These are phyloP conservation scores for Blastobotrys ciferrii DNA, from an alignment of 1,139 yeast species.

Conservation along the genomic window DNA sequence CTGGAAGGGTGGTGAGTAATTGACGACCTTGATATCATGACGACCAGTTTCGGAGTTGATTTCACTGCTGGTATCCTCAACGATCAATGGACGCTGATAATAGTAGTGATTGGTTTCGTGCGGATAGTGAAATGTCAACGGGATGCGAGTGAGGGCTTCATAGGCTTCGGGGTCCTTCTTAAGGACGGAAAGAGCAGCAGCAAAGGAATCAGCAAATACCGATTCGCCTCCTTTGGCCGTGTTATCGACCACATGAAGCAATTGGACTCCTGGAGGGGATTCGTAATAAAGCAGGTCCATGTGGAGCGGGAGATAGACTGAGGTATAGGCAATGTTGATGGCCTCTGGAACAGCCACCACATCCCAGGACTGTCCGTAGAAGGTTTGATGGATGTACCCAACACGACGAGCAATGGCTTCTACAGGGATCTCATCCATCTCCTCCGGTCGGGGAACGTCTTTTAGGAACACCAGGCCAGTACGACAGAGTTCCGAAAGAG, in stretches of 20 bases:
- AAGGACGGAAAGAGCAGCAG: slow-evolving; percentile 58
- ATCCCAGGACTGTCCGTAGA: slow-evolving; percentile 73
- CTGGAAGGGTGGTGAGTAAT: slow-evolving; percentile 84
- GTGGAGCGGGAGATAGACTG: slow-evolving; percentile 66
- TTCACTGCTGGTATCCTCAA: slow-evolving; percentile 47
- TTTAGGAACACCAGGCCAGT: slow-evolving; percentile 61
- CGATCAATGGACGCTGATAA: slow-evolving; percentile 63
- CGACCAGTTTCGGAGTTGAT: slow-evolving; percentile 34
- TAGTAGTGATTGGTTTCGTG: slow-evolving; percentile 64
- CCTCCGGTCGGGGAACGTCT: slow-evolving; percentile 45
- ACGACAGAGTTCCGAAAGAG: slow-evolving; percentile 50
- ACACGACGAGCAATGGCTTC: slow-evolving; percentile 55
- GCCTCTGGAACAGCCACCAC: slow-evolving; percentile 61
- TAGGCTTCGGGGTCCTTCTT: slow-evolving; percentile 62
- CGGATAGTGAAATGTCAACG: slow-evolving; percentile 68
- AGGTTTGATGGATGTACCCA: slow-evolving; percentile 71
- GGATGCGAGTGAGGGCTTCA: slow-evolving; percentile 59
- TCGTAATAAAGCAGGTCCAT: slow-evolving; percentile 80
- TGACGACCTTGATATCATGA: slow-evolving; percentile 52
- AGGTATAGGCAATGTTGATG: slow-evolving; percentile 73
- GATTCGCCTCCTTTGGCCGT: slow-evolving; percentile 68
- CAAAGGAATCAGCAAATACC: slow-evolving; percentile 70
- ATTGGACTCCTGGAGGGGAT: slow-evolving; percentile 80
- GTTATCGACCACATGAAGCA: slow-evolving; percentile 65
- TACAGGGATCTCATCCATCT: slow-evolving; percentile 34